Percentiles rank a stretch among this genome's conserved stretches.
phyloP scores from a whole-genome alignment of 768 basidiomycete genomes.

The Kondoa subrosea region DNA sequence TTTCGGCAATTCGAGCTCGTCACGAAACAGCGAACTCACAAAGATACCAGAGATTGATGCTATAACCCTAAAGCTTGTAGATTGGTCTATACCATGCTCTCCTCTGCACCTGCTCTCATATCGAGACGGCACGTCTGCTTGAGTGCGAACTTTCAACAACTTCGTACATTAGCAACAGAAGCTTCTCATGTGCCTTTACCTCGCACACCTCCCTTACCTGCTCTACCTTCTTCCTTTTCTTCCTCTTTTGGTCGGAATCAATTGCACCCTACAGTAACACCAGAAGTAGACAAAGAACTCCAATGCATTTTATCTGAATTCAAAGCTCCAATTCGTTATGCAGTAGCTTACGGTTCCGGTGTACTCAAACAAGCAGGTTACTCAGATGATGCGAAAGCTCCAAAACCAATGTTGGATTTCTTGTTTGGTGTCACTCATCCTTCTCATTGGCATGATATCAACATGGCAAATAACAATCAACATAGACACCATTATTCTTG shows the following conservation, averaged over 20 bases:
- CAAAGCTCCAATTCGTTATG: constrained; percentile 82
- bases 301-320: constrained; percentile 65
- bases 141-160: no score
- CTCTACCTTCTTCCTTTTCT: not conserved
- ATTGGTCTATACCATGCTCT: no score
- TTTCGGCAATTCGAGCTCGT: no score
- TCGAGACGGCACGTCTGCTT: no score
- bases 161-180: not conserved
- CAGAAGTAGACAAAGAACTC: constrained; percentile 32
- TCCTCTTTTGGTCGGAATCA: not conserved
- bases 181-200: not conserved
- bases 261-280: not conserved
- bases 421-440: constrained; percentile 90
- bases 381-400: constrained; percentile 29
- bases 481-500: constrained; percentile 80
- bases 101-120: no score
- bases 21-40: no score
- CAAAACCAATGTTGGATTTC: constrained; percentile 85
- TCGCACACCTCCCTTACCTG: not conserved
- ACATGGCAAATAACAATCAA: constrained; percentile 67
- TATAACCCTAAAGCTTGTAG: no score
- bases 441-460: constrained; percentile 83
- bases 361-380: constrained; percentile 89
- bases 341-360: constrained; percentile 91
- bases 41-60: no score